phyloP scores from a whole-genome alignment of 1,284 basidiomycete genomes.

The Leucoagaricus sp. region DNA sequence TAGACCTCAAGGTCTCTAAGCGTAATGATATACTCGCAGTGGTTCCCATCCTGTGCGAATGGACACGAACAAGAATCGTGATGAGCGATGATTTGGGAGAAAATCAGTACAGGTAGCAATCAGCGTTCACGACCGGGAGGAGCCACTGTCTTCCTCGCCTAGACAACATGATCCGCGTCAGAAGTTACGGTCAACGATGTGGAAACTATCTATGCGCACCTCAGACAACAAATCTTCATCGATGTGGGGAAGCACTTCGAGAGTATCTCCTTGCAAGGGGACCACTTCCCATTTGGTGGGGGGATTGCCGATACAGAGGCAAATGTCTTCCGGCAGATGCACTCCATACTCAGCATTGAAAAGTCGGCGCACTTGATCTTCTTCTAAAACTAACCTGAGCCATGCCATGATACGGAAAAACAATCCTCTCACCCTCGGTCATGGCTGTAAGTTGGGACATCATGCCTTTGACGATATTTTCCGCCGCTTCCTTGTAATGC shows the following conservation, averaged over 20 bases:
- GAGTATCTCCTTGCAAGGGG: conserved; percentile 51
- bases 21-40: background rate
- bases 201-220: conserved; percentile 32
- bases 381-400: conserved; percentile 48
- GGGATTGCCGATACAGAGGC: conserved; percentile 67
- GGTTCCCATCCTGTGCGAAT: background rate
- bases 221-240: conserved; percentile 57
- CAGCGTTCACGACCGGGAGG: conserved; percentile 12
- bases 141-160: conserved; percentile 6
- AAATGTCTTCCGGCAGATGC: conserved; percentile 75
- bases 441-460: conserved; percentile 58
- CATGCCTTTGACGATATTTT: conserved; percentile 68
- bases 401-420: background rate
- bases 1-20: background rate
- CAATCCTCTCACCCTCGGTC: conserved; percentile 53
- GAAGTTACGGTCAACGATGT: background rate
- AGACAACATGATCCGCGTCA: conserved; percentile 5
- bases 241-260: conserved; percentile 60
- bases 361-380: conserved; percentile 58
- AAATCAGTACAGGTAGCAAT: background rate
- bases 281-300: conserved; percentile 71
- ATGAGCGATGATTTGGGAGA: background rate
- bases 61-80: background rate
- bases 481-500: conserved; percentile 62
- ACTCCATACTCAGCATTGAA: conserved; percentile 73